These are phyloP conservation scores for Trypanosoma melophagium DNA, from an alignment of 208 protist genomes.

Conservation along the genomic window DNA sequence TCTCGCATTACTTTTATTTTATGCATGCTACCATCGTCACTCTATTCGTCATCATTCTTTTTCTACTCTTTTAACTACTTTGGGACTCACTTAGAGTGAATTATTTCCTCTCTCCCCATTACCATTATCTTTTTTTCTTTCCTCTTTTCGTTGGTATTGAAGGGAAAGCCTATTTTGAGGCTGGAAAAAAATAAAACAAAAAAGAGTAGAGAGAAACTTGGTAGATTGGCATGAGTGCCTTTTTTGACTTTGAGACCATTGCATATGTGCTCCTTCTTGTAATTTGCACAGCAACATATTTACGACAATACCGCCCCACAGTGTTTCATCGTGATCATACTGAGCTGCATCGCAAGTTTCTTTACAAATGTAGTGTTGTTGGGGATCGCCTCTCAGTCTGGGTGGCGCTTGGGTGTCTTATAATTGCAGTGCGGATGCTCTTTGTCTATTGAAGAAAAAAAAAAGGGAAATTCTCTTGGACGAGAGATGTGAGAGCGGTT, in stretches of 20 bases:
- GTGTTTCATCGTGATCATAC: constrained; percentile 84
- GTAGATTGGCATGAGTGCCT: constrained; percentile 60
- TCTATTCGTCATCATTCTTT: constrained; percentile 5
- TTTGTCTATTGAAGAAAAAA: constrained; percentile 58
- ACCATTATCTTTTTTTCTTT: neutral
- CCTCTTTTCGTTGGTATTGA: constrained; percentile 22
- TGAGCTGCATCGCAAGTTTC: constrained; percentile 84
- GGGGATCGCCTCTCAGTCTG: constrained; percentile 87
- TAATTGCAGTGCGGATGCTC: constrained; percentile 74
- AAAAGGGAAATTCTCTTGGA: neutral
- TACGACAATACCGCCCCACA: constrained; percentile 84
- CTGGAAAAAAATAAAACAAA: neutral
- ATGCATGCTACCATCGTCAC: too few species aligned
- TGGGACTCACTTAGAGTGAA: neutral
- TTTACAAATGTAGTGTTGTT: constrained; percentile 92
- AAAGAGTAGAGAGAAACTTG: neutral
- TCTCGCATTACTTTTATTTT: too few species aligned
- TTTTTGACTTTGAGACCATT: constrained; percentile 89
- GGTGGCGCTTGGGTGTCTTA: constrained; percentile 76
- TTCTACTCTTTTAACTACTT: neutral
- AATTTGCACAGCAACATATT: constrained; percentile 89
- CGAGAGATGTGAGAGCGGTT: neutral
- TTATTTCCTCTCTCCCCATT: too few species aligned
- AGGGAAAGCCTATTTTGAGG: constrained; percentile 3
- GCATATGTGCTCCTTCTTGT: constrained; percentile 83